These are phyloP conservation scores for Rubroboletus pulcherrimus DNA, from an alignment of 768 basidiomycete genomes.

Conservation along the genomic window DNA sequence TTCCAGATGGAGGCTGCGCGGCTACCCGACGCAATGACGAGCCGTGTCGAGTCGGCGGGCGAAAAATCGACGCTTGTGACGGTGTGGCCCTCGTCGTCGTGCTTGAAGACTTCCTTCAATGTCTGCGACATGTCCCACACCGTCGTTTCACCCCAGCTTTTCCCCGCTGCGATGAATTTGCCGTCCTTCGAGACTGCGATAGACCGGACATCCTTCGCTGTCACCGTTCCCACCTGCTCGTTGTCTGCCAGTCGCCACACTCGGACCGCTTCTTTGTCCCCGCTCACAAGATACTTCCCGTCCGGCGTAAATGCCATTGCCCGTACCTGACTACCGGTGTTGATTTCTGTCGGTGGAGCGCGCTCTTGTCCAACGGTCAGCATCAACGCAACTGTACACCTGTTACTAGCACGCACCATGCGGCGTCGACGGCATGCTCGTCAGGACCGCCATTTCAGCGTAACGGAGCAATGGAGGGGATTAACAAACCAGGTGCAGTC, in stretches of 20 bases:
- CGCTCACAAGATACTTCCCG: slow-evolving; percentile 6
- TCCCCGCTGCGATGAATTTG: slow-evolving; percentile 9
- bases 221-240: not conserved
- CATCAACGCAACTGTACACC: not conserved
- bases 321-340: not conserved
- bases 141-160: slow-evolving; percentile 5
- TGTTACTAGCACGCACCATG: not conserved
- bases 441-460: not conserved
- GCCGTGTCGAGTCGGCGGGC: slow-evolving; percentile 2
- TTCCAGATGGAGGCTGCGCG: slow-evolving; percentile 6
- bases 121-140: slow-evolving; percentile 1
- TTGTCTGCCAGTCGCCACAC: slow-evolving; percentile 1
- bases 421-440: not conserved
- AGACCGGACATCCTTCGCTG: slow-evolving; percentile 2
- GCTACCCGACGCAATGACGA: slow-evolving; percentile 6
- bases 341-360: not conserved
- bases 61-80: slow-evolving; percentile 13
- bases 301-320: slow-evolving; percentile 2
- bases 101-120: not conserved
- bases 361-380: slow-evolving; percentile 2
- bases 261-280: slow-evolving; percentile 8
- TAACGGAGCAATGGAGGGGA: not conserved
- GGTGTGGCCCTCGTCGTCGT: slow-evolving; percentile 1
- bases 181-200: slow-evolving; percentile 8
- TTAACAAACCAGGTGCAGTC: not conserved